Evolutionary conservation across 2,329 filamentous ascomycete genomes (phyloP).

Genomic region (Phoma sp.): DNA sequence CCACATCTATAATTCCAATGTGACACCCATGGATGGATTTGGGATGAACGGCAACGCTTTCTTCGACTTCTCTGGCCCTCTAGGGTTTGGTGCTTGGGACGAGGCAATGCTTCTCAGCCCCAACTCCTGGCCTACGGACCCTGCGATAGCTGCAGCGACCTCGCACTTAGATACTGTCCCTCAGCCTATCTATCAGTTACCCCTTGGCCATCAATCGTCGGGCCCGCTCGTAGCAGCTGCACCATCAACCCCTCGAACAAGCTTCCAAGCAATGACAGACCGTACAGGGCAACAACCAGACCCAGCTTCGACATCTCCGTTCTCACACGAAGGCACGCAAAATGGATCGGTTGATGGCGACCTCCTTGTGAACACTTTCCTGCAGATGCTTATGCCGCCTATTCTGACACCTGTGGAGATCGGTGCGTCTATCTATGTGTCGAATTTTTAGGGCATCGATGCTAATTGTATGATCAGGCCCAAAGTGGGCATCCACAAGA

Average conservation of each 20-base stretch:
- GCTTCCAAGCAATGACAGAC: slow-evolving; percentile 25
- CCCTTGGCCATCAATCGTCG: slow-evolving; percentile 23
- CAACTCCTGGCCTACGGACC: slow-evolving; percentile 40
- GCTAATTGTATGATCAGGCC: slow-evolving; percentile 24
- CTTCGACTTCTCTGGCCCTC: slow-evolving; percentile 39
- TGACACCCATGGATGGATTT: slow-evolving; percentile 28
- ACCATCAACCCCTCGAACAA: slow-evolving; percentile 13
- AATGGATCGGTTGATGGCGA: slow-evolving; percentile 41
- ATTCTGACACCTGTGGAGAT: slow-evolving; percentile 63
- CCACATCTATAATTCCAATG: slow-evolving; percentile 20
- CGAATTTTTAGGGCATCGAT: too few species aligned
- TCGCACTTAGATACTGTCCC: slow-evolving; percentile 26
- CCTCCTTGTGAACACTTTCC: slow-evolving; percentile 58
- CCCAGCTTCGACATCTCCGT: slow-evolving; percentile 38
- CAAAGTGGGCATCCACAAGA: slow-evolving; percentile 60
- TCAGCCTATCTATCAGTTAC: slow-evolving; percentile 31
- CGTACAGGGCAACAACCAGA: slow-evolving; percentile 24
- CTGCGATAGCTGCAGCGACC: slow-evolving; percentile 16
- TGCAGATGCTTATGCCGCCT: slow-evolving; percentile 59
- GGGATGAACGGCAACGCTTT: slow-evolving; percentile 26
- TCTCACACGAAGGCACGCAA: slow-evolving; percentile 35
- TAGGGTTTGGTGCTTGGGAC: slow-evolving; percentile 40
- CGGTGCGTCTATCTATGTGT: slow-evolving; percentile 29
- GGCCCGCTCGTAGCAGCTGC: slow-evolving; percentile 18
- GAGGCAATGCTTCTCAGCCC: slow-evolving; percentile 43